Evolutionary conservation across 2,329 filamentous ascomycete species (phyloP), one percentile per base, ranked within the genome.

Genomic region (Ilyonectria destructans): DNA sequence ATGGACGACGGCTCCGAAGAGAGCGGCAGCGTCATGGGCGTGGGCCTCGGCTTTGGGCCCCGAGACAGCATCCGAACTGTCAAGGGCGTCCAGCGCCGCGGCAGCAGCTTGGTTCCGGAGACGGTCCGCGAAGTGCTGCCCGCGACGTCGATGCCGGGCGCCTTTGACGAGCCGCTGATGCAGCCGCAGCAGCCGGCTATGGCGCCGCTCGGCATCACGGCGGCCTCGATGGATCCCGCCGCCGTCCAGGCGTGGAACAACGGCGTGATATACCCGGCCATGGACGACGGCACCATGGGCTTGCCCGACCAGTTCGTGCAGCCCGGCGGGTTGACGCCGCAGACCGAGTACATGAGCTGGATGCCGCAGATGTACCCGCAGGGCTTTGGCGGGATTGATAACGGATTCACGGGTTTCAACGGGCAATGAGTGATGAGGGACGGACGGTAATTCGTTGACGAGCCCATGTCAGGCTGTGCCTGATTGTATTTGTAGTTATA

Each of bases 1-100:
- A 72, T 83, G 61, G 82, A 83, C 15, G 81, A 83, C 43, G 80
- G 75, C 0, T 82, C 80, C 0, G 81, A 82, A 10, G 81, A 83
- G 65, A 82, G 80, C 52, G 76, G 79, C 0, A 82, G 80, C 43
- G 67, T 75, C 1, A 74, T 75, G 57, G 65, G 52, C 1, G 65
- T 71, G 5, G 67, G 68, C 4, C 56, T 76, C 6, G 67, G 67
- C 0, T 65, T 80, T 1, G 68, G 72, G 0, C 74, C 80, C 37
- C 74, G 75, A 12, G 78, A 81, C 37, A 81, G 80, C 59, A 73
- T 80, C 2, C 62, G 76, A 0, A 82, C 79, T 4, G 72, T 80
- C 1, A 71, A 70, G 7, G 61, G 72, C 15, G 58, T 61, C 2
- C 19, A 62, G 10, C 69, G 73, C 1, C 46, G 75, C 4, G 73